A percentile compares a stretch with the other conserved stretches of the same genome.
Evolutionary conservation across 2,329 filamentous ascomycete species (phyloP).

Genomic region (Daldinia sp.): DNA sequence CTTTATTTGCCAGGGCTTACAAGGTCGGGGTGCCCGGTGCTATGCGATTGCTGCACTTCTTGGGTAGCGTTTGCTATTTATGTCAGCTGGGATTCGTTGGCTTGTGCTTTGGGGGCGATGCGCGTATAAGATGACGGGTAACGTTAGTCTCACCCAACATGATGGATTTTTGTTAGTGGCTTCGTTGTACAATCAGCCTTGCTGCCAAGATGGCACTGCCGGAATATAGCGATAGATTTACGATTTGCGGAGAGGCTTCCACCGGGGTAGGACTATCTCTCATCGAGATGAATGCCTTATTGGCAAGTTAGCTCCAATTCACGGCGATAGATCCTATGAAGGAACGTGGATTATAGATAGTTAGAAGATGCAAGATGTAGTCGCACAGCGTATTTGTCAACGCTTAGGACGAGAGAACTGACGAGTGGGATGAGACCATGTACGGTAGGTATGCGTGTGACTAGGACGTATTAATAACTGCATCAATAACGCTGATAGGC

Average conservation of each 20-base stretch:
- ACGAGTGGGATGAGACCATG: background rate
- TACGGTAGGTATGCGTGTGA: background rate
- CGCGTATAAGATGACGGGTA: slow-evolving; percentile 19
- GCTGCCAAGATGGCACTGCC: background rate
- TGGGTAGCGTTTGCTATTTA: slow-evolving; percentile 17
- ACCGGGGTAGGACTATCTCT: no score
- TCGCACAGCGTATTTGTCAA: background rate
- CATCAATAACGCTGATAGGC: background rate
- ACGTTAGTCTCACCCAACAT: slow-evolving; percentile 23
- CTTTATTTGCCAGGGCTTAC: slow-evolving; percentile 25
- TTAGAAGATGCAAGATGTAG: background rate
- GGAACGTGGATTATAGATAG: background rate
- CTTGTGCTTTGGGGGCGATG: slow-evolving; percentile 7
- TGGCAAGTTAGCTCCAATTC: background rate
- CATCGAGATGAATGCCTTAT: no score
- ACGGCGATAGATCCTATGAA: background rate
- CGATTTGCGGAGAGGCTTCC: slow-evolving; percentile 12
- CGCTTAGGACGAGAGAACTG: background rate
- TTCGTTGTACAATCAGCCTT: slow-evolving; percentile 14
- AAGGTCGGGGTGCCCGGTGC: slow-evolving; percentile 13
- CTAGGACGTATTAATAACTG: background rate
- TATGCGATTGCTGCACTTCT: slow-evolving; percentile 1
- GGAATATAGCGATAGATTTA: slow-evolving; percentile 1
- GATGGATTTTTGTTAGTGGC: slow-evolving; percentile 9
- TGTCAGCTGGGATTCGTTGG: slow-evolving; percentile 26